These are phyloP conservation scores for Stramenopiles sp. DNA, from an alignment of 352 stramenopile genomes.

Conservation along the genomic window DNA sequence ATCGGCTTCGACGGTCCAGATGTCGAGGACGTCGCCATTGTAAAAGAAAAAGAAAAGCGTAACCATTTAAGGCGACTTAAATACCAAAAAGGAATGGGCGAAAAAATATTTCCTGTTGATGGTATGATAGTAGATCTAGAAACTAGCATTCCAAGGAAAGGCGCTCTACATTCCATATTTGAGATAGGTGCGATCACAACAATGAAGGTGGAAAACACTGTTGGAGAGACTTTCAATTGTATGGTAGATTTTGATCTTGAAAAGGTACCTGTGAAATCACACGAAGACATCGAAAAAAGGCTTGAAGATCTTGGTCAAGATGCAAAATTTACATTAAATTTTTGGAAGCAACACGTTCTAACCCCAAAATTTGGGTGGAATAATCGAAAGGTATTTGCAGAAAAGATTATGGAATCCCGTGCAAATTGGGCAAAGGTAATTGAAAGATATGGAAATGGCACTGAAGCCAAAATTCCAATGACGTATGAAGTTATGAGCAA, in stretches of 20 bases:
- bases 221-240: neutral
- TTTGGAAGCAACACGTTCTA: neutral
- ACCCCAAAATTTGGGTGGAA: neutral
- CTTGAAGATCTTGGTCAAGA: neutral
- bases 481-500: neutral
- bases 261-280: neutral
- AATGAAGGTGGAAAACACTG: neutral
- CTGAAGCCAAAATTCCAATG: neutral
- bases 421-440: neutral
- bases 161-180: neutral
- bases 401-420: neutral
- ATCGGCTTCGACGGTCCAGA: too few relatives aligned
- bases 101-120: neutral
- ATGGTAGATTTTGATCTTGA: neutral
- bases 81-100: too few relatives aligned
- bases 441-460: neutral
- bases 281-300: neutral
- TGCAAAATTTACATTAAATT: neutral
- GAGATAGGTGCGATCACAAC: neutral
- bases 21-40: too few relatives aligned
- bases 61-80: too few relatives aligned
- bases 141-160: neutral
- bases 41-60: too few relatives aligned
- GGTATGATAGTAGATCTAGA: neutral
- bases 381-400: neutral